A percentile compares a stretch with the other conserved stretches of the same genome.
phyloP scores from a whole-genome alignment of 345 rosid species.

The Eutrema yunnanense region DNA sequence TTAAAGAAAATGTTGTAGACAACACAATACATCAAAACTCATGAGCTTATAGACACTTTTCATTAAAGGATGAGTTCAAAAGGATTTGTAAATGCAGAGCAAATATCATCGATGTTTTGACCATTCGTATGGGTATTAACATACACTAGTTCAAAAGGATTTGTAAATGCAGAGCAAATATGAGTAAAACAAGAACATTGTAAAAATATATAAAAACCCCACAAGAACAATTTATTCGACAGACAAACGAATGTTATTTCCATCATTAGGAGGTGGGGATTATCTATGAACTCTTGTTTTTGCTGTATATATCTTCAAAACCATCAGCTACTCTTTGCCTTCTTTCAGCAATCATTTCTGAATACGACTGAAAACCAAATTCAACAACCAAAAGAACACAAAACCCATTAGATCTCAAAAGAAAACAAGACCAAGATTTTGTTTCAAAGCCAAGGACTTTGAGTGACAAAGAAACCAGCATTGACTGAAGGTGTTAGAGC shows the following conservation, averaged over 20 bases:
- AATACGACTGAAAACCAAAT: constrained; percentile 44
- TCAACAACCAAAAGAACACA: background rate
- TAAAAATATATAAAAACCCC: too few species aligned
- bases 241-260: background rate
- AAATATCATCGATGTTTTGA: too few species aligned
- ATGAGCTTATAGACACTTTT: too few species aligned
- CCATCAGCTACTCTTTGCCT: constrained; percentile 63
- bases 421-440: background rate
- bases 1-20: too few species aligned
- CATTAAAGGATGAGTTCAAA: too few species aligned
- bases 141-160: too few species aligned
- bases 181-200: too few species aligned
- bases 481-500: background rate
- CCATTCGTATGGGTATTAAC: too few species aligned
- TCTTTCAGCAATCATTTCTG: constrained; percentile 74
- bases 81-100: too few species aligned
- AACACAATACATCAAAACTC: too few species aligned
- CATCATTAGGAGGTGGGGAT: background rate
- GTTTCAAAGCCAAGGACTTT: background rate
- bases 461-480: background rate
- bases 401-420: background rate
- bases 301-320: constrained; percentile 75
- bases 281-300: constrained; percentile 40
- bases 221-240: too few species aligned
- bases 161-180: too few species aligned